phyloP scores from a whole-genome alignment of 768 basidiomycete species.

The Cyclocybe cylindracea region DNA sequence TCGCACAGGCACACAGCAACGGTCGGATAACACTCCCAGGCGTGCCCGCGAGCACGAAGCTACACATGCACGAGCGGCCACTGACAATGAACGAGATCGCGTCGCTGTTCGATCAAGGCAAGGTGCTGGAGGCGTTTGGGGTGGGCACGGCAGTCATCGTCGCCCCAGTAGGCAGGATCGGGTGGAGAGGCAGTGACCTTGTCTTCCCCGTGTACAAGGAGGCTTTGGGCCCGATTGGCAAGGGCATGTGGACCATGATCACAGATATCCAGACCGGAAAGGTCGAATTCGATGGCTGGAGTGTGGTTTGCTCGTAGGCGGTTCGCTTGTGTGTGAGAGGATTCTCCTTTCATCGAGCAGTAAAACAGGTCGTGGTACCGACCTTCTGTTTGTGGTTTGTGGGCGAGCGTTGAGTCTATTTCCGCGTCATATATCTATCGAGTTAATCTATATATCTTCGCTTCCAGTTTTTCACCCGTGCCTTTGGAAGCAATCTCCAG shows the following conservation, averaged over 20 bases:
- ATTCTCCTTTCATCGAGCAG: background rate
- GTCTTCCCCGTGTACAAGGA: slow-evolving; percentile 48
- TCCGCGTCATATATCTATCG: too few relatives aligned
- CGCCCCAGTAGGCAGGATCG: slow-evolving; percentile 61
- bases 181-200: slow-evolving; percentile 46
- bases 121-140: slow-evolving; percentile 72
- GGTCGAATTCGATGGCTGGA: slow-evolving; percentile 65
- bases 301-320: slow-evolving; percentile 32
- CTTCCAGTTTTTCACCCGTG: too few relatives aligned
- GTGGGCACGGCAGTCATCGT: slow-evolving; percentile 80
- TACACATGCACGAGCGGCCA: slow-evolving; percentile 55
- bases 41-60: slow-evolving; percentile 32
- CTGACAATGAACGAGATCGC: slow-evolving; percentile 63
- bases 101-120: slow-evolving; percentile 46
- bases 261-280: slow-evolving; percentile 74
- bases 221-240: slow-evolving; percentile 56
- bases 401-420: too few relatives aligned
- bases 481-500: too few relatives aligned
- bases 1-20: slow-evolving; percentile 60
- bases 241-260: slow-evolving; percentile 63
- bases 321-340: background rate
- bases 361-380: too few relatives aligned
- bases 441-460: too few relatives aligned
- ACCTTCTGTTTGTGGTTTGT: too few relatives aligned
- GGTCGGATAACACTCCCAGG: slow-evolving; percentile 44